These are phyloP conservation scores for Hyaloscypha bicolor DNA, from an alignment of 495 filamentous ascomycete genomes.

Conservation along the genomic window DNA sequence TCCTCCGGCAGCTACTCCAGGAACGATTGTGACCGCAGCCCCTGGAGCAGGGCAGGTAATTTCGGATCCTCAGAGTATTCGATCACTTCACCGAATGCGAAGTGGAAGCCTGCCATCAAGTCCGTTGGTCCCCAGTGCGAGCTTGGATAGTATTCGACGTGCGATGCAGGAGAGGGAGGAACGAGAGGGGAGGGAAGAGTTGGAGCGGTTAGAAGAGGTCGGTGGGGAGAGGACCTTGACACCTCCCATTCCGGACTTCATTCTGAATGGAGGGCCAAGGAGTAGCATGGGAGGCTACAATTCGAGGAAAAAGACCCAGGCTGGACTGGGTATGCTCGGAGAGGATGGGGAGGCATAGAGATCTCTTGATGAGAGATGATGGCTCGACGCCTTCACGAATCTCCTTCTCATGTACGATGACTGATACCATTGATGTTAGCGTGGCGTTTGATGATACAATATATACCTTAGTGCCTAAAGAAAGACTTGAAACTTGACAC, in stretches of 20 bases:
- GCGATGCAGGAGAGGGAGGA: constrained; percentile 32
- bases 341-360: constrained; percentile 16
- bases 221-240: constrained; percentile 49
- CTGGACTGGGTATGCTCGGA: constrained; percentile 16
- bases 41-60: constrained; percentile 71
- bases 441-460: constrained; percentile 24
- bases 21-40: constrained; percentile 70
- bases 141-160: constrained; percentile 47
- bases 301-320: constrained; percentile 24
- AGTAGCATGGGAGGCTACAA: constrained; percentile 45
- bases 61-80: constrained; percentile 54
- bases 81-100: constrained; percentile 64
- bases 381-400: constrained; percentile 33
- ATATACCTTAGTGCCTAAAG: constrained; percentile 32
- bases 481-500: not conserved
- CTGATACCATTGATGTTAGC: constrained; percentile 35
- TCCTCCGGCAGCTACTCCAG: constrained; percentile 65
- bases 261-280: constrained; percentile 50
- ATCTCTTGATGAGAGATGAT: constrained; percentile 20
- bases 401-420: constrained; percentile 28
- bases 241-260: constrained; percentile 60
- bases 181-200: constrained; percentile 35
- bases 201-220: constrained; percentile 32
- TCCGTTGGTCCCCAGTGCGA: constrained; percentile 51
- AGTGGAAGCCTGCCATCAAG: constrained; percentile 63